Evolutionary conservation across 2,329 filamentous ascomycete genomes (phyloP), one percentile per base, ranked within the genome.

Genomic region (Coniochaeta ligniaria): DNA sequence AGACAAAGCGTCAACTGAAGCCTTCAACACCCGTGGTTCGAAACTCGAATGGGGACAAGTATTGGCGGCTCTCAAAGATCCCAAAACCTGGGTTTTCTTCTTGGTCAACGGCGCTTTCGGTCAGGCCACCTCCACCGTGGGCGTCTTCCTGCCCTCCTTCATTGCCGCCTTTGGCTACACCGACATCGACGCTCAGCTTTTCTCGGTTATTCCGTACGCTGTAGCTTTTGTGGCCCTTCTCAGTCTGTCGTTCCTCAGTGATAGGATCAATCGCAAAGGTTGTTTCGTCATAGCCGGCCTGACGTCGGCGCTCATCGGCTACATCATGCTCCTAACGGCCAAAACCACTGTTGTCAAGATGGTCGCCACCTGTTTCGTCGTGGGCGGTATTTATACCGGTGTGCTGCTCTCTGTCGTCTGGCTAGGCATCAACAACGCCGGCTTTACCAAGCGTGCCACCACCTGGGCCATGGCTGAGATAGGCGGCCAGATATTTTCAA

Each of bases 171-270:
- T 59, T 22, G 57, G 57, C 36, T 59, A 59, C 43, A 47, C 57
- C 26, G 14, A 35, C 12, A 16, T 59, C 9, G 38, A 59, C 20
- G 57, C 57, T 1, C 57, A 59, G 41, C 26, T 59, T 16, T 59
- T 59, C 57, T 47, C 38, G 33, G 57, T 59, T 4, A 59, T 59
- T n/a, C 57, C 57, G 17, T 59, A 59, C 28, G 57, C 57, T 17
- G 41, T 59, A 1, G 57, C 57, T 2, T 59, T 59, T 17, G 57
- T 59, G 4, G 20, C 57, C 7, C 38, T 59, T 22, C 57, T 59
- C 38, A 47, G 28, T 41, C 6, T 47, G 2, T 47, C 38, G 8
- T 33, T 47, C 26, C 24, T 47, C 1, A 24, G 33, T 11, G 57
- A 59, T 31, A 45, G 43, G 14, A 47, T 59, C 57, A 59, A 59